Percentiles rank a stretch among this genome's conserved stretches.
These are phyloP conservation scores for Hondaea fermentalgiana DNA, from an alignment of 108 stramenopile species.

Conservation along the genomic window DNA sequence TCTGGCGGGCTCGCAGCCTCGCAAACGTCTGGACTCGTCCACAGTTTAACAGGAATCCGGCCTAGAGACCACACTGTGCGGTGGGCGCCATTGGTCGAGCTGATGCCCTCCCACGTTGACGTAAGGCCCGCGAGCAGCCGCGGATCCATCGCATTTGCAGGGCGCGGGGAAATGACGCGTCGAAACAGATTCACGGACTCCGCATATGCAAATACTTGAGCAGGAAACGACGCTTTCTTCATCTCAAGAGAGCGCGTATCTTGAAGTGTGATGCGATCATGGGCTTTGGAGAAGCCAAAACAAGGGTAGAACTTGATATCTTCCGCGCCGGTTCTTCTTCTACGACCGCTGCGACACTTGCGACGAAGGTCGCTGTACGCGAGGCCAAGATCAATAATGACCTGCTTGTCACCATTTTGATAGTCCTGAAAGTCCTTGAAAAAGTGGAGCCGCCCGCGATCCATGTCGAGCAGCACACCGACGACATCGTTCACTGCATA, in stretches of 20 bases:
- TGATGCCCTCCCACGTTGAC: background rate
- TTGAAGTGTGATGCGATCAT: background rate
- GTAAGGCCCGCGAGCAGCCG: background rate
- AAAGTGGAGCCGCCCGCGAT: conserved; percentile 9
- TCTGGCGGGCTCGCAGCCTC: background rate
- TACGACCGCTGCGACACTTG: background rate
- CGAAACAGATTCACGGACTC: background rate
- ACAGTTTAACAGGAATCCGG: background rate
- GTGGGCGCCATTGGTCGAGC: background rate
- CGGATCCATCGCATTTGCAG: background rate
- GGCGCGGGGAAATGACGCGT: background rate
- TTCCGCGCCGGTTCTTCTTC: background rate
- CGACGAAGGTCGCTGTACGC: background rate
- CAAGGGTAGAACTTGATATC: conserved; percentile 10
- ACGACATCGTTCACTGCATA: conserved; percentile 25
- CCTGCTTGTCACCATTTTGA: conserved; percentile 4
- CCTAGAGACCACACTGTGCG: background rate
- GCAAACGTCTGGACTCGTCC: background rate
- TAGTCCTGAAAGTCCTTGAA: background rate
- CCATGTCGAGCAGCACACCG: conserved; percentile 29
- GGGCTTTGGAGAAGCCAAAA: background rate
- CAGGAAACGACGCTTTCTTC: background rate
- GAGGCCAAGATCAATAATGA: background rate
- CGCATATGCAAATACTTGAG: background rate
- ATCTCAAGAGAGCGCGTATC: background rate